Evolutionary conservation across 352 stramenopile species (phyloP).

Genomic region (Lagenidium giganteum): DNA sequence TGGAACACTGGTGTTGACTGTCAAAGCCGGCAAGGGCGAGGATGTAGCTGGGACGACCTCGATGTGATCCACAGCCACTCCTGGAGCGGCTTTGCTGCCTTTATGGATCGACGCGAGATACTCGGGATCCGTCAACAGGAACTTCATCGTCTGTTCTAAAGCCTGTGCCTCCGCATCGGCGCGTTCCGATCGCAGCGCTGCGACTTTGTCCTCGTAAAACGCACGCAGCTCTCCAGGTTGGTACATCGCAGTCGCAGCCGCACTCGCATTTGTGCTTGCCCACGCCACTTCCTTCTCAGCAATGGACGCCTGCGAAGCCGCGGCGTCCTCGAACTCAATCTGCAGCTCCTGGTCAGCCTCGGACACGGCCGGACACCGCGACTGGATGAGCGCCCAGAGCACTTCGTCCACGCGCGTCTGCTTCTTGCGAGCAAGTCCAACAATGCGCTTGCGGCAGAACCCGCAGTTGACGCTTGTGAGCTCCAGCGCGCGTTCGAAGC

Average conservation of each 20-base stretch:
- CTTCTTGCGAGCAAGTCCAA: conserved; percentile 72
- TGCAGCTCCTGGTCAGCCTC: neutral
- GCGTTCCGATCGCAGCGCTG: conserved; percentile 21
- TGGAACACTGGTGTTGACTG: no score
- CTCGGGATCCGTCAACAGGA: conserved; percentile 42
- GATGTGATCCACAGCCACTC: no score
- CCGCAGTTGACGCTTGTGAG: conserved; percentile 76
- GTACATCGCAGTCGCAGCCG: no score
- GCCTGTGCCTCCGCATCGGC: conserved; percentile 27
- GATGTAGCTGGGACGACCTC: no score
- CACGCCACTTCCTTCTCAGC: no score
- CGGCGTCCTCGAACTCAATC: neutral
- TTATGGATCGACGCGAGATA: conserved; percentile 18
- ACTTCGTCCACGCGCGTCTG: conserved; percentile 61
- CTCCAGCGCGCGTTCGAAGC: conserved; percentile 67
- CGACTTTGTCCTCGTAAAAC: conserved; percentile 38
- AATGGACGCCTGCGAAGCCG: no score
- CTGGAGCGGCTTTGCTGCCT: neutral
- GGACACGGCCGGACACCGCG: conserved; percentile 24
- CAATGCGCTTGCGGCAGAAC: conserved; percentile 72
- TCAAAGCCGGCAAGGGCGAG: no score
- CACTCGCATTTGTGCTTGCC: no score
- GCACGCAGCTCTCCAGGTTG: conserved; percentile 25
- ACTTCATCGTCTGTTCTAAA: conserved; percentile 47
- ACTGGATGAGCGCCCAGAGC: conserved; percentile 49